phyloP scores from a whole-genome alignment of 208 protist species.

The Acanthamoeba healyi region DNA sequence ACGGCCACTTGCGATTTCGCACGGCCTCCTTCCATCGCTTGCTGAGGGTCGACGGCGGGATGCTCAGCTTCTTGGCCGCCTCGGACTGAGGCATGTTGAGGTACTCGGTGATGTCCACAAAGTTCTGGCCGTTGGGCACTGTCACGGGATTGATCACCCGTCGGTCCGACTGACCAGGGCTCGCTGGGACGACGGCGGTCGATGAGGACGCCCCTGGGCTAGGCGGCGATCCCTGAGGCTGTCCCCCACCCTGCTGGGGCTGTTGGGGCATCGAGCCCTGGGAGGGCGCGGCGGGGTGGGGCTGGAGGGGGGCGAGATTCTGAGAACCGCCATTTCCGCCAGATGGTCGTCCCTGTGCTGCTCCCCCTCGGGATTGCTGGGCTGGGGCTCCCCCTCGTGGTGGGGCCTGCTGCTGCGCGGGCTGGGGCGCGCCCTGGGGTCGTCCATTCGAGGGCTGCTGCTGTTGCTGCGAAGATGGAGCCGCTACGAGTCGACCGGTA shows the following conservation, averaged over 20 bases:
- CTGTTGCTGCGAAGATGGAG: not conserved
- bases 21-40: conserved; percentile 87
- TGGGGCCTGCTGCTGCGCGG: not conserved
- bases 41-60: conserved; percentile 84
- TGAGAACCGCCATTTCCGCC: not conserved
- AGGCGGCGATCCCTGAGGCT: not conserved
- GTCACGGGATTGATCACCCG: conserved; percentile 70
- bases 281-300: not conserved
- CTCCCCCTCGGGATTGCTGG: not conserved
- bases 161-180: conserved; percentile 31
- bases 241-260: not conserved
- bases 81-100: conserved; percentile 83
- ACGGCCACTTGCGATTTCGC: conserved; percentile 84
- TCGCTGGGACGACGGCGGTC: conserved; percentile 13
- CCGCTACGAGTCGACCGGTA: not conserved
- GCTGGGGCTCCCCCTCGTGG: not conserved
- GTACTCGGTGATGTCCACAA: conserved; percentile 86
- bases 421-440: not conserved
- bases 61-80: conserved; percentile 83
- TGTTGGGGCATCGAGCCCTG: not conserved
- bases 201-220: not conserved
- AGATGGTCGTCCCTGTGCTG: not conserved
- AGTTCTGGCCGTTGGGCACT: conserved; percentile 74
- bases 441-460: not conserved
- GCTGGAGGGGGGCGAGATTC: not conserved